A percentile compares a stretch with the other conserved stretches of the same genome.
phyloP scores from a whole-genome alignment of 208 protist species.

The Leishmania major region DNA sequence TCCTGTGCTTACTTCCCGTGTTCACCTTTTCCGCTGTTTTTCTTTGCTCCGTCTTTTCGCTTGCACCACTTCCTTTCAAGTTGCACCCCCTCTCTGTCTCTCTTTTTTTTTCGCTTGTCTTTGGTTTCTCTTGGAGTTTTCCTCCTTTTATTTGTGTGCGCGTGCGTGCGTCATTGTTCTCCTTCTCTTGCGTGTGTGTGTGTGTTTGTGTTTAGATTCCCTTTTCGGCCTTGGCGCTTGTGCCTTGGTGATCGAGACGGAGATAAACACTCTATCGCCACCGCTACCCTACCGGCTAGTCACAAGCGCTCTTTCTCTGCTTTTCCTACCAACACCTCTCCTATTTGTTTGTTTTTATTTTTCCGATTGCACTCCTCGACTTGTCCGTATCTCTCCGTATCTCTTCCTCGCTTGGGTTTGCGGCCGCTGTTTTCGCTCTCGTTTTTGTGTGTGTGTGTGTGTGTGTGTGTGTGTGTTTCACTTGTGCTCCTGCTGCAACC shows the following conservation, averaged over 20 bases:
- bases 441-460: not conserved
- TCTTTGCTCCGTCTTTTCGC: not conserved
- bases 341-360: not conserved
- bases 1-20: not conserved
- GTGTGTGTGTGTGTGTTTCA: not conserved
- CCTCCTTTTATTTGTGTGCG: not conserved
- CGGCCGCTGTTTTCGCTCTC: not conserved
- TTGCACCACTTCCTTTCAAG: too few relatives aligned
- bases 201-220: not conserved
- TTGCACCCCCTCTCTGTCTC: not conserved
- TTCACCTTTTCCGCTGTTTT: not conserved
- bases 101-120: not conserved
- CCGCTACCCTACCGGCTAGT: not conserved
- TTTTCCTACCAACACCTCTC: not conserved
- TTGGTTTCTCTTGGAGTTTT: not conserved
- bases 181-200: not conserved
- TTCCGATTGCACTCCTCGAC: not conserved
- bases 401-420: not conserved
- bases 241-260: not conserved
- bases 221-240: not conserved
- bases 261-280: not conserved
- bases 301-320: not conserved
- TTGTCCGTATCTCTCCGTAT: not conserved
- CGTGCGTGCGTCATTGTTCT: not conserved
- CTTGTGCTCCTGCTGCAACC: not conserved